Evolutionary conservation across 352 stramenopile species (phyloP).

Genomic region (Phytophthora tubulina): DNA sequence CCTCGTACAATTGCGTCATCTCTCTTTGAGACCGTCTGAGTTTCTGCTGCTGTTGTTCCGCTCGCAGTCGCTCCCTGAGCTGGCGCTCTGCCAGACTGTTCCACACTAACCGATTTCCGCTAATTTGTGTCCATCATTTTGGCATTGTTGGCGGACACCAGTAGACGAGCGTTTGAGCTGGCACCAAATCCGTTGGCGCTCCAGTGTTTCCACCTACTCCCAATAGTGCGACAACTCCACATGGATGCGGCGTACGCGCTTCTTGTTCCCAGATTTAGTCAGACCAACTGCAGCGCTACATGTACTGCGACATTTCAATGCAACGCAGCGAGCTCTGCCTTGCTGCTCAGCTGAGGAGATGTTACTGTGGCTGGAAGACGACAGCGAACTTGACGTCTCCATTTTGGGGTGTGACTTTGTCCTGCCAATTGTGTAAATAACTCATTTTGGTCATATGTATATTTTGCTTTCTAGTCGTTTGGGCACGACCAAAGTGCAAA

Average conservation of each 20-base stretch:
- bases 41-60: background rate
- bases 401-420: too few relatives aligned
- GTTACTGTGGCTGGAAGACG: too few relatives aligned
- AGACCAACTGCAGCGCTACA: background rate
- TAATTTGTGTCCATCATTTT: background rate
- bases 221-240: background rate
- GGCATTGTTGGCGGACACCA: background rate
- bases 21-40: background rate
- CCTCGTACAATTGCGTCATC: background rate
- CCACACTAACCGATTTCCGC: background rate
- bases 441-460: too few relatives aligned
- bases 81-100: background rate
- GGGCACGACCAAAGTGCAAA: too few relatives aligned
- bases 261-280: conserved; percentile 1
- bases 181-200: background rate
- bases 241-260: conserved; percentile 1
- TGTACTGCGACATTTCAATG: background rate
- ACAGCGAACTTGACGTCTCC: too few relatives aligned
- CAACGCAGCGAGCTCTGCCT: background rate
- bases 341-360: background rate
- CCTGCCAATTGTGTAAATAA: too few relatives aligned
- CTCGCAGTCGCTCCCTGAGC: background rate
- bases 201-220: background rate
- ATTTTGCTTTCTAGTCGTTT: too few relatives aligned
- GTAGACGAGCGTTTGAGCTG: background rate